phyloP scores from a whole-genome alignment of 768 basidiomycete genomes.

The Podaxis carcinomalis region DNA sequence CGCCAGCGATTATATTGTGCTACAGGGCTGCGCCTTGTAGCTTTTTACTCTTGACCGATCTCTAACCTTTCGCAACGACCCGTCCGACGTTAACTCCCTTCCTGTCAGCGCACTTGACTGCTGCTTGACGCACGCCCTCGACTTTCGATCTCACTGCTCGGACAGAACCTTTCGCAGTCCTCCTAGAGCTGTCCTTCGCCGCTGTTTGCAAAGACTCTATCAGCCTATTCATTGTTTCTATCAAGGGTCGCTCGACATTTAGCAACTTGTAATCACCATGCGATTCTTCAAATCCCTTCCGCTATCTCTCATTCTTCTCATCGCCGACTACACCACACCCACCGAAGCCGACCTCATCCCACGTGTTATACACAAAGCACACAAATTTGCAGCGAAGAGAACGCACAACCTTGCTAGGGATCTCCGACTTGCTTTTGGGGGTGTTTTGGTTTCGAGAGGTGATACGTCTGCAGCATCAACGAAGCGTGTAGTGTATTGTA shows the following conservation, averaged over 20 bases:
- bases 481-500: constrained; percentile 40
- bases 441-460: constrained; percentile 43
- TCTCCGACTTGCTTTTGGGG: constrained; percentile 60
- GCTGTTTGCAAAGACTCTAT: background rate
- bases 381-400: constrained; percentile 50
- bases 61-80: background rate
- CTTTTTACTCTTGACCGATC: background rate
- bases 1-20: background rate
- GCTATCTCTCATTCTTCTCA: constrained; percentile 31
- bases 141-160: background rate
- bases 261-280: constrained; percentile 14
- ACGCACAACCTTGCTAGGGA: constrained; percentile 65
- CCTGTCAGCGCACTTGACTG: background rate
- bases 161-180: background rate
- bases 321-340: constrained; percentile 1
- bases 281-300: constrained; percentile 26
- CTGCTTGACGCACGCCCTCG: background rate
- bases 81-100: background rate
- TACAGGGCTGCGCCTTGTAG: constrained; percentile 7
- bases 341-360: constrained; percentile 24
- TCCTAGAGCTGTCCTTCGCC: background rate
- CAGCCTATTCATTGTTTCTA: background rate
- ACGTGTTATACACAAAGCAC: constrained; percentile 43
- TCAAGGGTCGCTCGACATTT: background rate
- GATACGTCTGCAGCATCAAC: constrained; percentile 15